Evolutionary conservation across 352 stramenopile genomes (phyloP), one percentile per base, ranked within the genome.

Genomic region (Thalassiosira sp.): DNA sequence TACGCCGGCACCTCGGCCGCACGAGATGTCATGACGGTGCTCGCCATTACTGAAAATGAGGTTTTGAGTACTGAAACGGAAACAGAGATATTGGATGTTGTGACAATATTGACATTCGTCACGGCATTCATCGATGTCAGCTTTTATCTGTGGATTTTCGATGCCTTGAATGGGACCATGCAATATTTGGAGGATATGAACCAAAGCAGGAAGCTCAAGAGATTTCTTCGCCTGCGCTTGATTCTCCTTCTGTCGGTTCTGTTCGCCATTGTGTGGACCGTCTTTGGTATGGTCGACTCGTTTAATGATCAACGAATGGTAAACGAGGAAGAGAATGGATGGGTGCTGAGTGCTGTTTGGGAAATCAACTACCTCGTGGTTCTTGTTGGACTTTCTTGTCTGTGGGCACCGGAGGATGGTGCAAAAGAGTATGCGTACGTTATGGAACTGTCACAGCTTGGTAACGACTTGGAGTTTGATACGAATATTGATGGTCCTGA

Each of bases 81-180:
- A 63, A 62, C 69, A 31, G 80, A 93, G 37, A 37, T 93, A 13
- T 80, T 90, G 51, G 82, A 90, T 65, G 53, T 89, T 52, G 77
- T 89, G 0, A 79, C 74, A 6, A 78, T 93, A 54, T 76, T 93
- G 22, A 80, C 76, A 22, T 82, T 93, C 31, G 69, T 84, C 1
- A 71, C 81, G 11, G 63, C 74, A 46, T 59, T 77, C 0, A 76
- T 93, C 42, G 85, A 90, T 66, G 80, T 91, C 0, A 82, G 75
- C n/a, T 93, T 90, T 58, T 88, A 89, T 66, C 58, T 93, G 40
- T 93, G 85, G 87, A 91, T 90, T 40, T 82, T 93, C 63, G 82
- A 91, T 72, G 80, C 82, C 5, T 33, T 93, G 18, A 89, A 82
- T 74, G 49, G 59, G 37, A 93, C 82, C 5, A 91, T 93, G 87